These are phyloP conservation scores for Saprolegnia diclina DNA, from an alignment of 352 stramenopile genomes.

Conservation along the genomic window DNA sequence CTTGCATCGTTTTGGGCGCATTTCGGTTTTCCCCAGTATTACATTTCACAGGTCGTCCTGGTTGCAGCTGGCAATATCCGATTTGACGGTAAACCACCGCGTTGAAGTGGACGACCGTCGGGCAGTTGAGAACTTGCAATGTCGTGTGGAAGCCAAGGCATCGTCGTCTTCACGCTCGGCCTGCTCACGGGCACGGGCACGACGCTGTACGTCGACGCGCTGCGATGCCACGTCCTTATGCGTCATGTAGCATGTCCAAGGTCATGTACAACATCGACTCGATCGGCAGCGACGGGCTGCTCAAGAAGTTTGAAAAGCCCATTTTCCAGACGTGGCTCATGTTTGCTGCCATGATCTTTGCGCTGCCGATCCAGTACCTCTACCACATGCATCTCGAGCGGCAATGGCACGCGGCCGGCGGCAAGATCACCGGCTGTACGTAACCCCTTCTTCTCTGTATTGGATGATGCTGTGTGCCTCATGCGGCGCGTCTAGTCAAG, in stretches of 20 bases:
- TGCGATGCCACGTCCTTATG: not conserved
- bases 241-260: constrained; percentile 44
- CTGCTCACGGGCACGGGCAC: constrained; percentile 79
- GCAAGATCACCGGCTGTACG: constrained; percentile 55
- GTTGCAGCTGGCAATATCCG: constrained; percentile 14
- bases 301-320: constrained; percentile 92
- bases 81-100: not conserved
- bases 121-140: constrained; percentile 32
- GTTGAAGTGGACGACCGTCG: constrained; percentile 15
- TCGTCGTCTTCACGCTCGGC: constrained; percentile 71
- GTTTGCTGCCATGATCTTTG: constrained; percentile 94
- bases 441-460: constrained; percentile 14
- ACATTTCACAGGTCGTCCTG: not conserved
- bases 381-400: constrained; percentile 77
- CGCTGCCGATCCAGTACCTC: constrained; percentile 87
- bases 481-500: constrained; percentile 41
- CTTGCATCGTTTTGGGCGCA: too few relatives aligned
- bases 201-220: constrained; percentile 52
- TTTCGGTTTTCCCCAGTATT: not conserved
- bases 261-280: constrained; percentile 91
- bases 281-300: constrained; percentile 76
- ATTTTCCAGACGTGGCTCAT: constrained; percentile 96
- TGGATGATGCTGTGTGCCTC: not conserved
- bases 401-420: constrained; percentile 43
- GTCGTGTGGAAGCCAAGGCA: constrained; percentile 73